Evolutionary conservation across 441 rosid genomes (phyloP), one percentile per base, ranked within the genome.

Genomic region (Rhodomyrtus psidioides): DNA sequence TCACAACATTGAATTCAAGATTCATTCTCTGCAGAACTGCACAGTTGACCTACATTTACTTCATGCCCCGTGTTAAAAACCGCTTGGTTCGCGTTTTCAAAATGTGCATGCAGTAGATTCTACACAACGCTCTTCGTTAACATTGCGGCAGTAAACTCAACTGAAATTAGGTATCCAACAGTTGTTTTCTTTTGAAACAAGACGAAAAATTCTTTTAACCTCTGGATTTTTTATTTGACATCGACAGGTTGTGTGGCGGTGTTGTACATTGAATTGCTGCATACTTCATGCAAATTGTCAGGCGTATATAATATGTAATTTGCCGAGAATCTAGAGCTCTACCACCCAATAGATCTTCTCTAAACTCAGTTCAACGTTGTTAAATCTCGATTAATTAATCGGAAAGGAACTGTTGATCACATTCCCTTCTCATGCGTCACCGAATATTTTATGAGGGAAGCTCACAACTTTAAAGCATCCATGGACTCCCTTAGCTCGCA

Each of bases 381-480:
- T 30, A 42, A 60, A 70, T 70, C 79, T 57, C 28, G 12, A 79
- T 54, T 39, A 84, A 74, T 53, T 62, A 55, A 58, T 57, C 53
- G 17, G 42, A 34, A 82, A 26, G 49, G 24, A 55, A 53, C 83
- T 17, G 57, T 76, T 10, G 83, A 83, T 53, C 58, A 46, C 55
- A 55, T 83, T 53, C 83, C 53, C 7, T 85, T 5, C 70, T 86
- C 86, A 89, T 54, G 81, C 30, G 53, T 34, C 59, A 53, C 84
- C 86, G 55, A 86, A 85, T 87, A 85, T 85, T 86, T 88, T 70
- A 53, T 81, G 57, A 30, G 42, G 54, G 42, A 82, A 82, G 42
- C 51, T 53, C 39, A n/a, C 81, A 7, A 7, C 53, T 82, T 82
- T 82, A 86, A 86, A 82, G 26, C 87, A 86, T 84, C 81, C 55